A percentile compares a stretch with the other conserved stretches of the same genome.
Evolutionary conservation across 1,139 yeast species (phyloP).

Genomic region (Suhomyces bokatorum): DNA sequence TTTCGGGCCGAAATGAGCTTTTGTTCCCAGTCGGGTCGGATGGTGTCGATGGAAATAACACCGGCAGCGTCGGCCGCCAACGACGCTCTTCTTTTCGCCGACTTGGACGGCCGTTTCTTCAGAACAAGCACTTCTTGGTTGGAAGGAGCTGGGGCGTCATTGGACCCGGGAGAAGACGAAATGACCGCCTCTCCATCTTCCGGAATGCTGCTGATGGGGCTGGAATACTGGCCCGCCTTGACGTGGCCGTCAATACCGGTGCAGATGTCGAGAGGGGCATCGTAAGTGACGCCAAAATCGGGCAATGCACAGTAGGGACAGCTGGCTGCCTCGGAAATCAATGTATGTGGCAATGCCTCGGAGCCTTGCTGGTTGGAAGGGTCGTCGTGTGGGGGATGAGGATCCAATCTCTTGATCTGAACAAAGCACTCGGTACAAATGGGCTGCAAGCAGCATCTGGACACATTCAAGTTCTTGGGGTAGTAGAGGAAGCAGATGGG

Average conservation of each 20-base stretch:
- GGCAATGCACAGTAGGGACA: conserved; percentile 95
- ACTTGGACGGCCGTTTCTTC: conserved; percentile 1
- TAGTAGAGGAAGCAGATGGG: conserved; percentile 91
- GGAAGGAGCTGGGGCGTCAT: conserved; percentile 1
- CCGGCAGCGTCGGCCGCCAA: conserved; percentile 61
- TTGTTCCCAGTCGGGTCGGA: conserved; percentile 91
- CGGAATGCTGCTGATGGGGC: conserved; percentile 9
- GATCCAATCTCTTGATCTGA: conserved; percentile 89
- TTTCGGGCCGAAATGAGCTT: conserved; percentile 71
- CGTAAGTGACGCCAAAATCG: conserved; percentile 81
- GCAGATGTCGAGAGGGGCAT: conserved; percentile 55
- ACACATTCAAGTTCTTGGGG: conserved; percentile 74
- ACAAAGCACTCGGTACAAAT: conserved; percentile 97
- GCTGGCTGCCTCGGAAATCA: conserved; percentile 82
- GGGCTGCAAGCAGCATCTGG: conserved; percentile 92
- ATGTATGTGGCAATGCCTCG: conserved; percentile 51
- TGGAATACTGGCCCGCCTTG: conserved; percentile 14
- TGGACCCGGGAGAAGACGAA: conserved; percentile 16
- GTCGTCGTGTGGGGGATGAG: conserved; percentile 88
- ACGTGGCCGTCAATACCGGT: conserved; percentile 54
- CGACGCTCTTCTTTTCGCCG: conserved; percentile 38
- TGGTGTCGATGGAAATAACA: conserved; percentile 75
- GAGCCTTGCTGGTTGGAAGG: conserved; percentile 27
- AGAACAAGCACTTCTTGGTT: conserved; percentile 1
- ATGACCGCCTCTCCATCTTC: conserved; percentile 17